Percentiles rank a stretch among this genome's conserved stretches.
Conservation (phyloP, 495 filamentous ascomycete species). For the Xylaria telfairii region DNA sequence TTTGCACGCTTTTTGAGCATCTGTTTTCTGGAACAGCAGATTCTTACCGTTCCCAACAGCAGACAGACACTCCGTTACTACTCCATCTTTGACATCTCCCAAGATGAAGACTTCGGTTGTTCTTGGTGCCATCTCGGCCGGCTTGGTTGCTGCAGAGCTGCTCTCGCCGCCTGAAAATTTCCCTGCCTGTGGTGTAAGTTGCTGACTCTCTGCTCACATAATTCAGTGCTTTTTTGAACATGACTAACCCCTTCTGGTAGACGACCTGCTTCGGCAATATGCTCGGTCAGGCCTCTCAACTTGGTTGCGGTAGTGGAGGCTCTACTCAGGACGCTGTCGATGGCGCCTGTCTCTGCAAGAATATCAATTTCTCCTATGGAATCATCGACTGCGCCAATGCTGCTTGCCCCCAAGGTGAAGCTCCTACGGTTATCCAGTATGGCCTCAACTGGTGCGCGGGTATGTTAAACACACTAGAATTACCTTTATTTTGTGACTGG, state of each 20-base stretch:
- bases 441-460: conserved; percentile 43
- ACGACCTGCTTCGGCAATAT: conserved; percentile 76
- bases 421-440: conserved; percentile 42
- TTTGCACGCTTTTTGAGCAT: conserved; percentile 45
- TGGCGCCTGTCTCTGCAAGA: conserved; percentile 72
- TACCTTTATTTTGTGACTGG: background rate
- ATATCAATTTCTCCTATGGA: conserved; percentile 71
- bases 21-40: conserved; percentile 35
- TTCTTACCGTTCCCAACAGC: conserved; percentile 37
- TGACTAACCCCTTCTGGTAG: conserved; percentile 49
- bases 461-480: conserved; percentile 14
- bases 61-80: conserved; percentile 19
- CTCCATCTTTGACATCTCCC: conserved; percentile 25
- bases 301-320: conserved; percentile 59
- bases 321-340: conserved; percentile 45
- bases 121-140: conserved; percentile 40
- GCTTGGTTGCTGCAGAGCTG: conserved; percentile 37
- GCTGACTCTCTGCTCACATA: background rate
- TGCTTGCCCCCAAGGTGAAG: conserved; percentile 58
- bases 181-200: conserved; percentile 51
- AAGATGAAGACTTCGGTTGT: conserved; percentile 50
- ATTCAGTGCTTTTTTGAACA: background rate
- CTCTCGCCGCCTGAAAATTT: conserved; percentile 36
- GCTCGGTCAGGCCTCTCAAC: conserved; percentile 62
- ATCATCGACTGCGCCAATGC: conserved; percentile 78